These are phyloP conservation scores for Cystobasidium ongulense DNA, from an alignment of 768 basidiomycete species.

Conservation along the genomic window DNA sequence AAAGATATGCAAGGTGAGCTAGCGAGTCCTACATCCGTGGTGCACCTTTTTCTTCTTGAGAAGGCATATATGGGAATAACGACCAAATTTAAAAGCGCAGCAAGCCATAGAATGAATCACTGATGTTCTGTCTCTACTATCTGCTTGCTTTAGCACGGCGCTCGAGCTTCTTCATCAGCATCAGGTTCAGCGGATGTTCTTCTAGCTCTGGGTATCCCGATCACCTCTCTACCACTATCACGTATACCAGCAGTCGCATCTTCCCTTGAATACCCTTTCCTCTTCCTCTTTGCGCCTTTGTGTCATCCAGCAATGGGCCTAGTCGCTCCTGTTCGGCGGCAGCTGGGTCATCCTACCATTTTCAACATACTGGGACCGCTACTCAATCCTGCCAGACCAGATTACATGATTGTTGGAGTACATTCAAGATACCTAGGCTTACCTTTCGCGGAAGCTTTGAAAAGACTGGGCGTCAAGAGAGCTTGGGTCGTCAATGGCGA, in stretches of 20 bases:
- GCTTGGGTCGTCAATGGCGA: slow-evolving; percentile 89
- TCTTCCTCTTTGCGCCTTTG: slow-evolving; percentile 86
- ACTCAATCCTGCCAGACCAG: slow-evolving; percentile 80
- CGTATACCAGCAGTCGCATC: slow-evolving; percentile 49
- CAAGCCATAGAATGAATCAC: not conserved
- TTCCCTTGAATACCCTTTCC: slow-evolving; percentile 58
- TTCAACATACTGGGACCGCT: slow-evolving; percentile 93
- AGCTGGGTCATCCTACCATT: slow-evolving; percentile 87
- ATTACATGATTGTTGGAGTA: slow-evolving; percentile 85
- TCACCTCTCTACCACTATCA: slow-evolving; percentile 55
- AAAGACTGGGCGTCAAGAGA: slow-evolving; percentile 64
- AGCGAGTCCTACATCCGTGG: not conserved
- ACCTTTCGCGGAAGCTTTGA: slow-evolving; percentile 69
- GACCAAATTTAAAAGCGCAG: not conserved
- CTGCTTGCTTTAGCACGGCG: slow-evolving; percentile 58
- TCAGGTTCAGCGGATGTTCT: slow-evolving; percentile 95
- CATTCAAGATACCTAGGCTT: slow-evolving; percentile 69
- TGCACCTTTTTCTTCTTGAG: not conserved
- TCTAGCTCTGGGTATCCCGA: slow-evolving; percentile 65
- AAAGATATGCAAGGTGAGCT: slow-evolving; percentile 74
- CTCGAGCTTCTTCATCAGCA: slow-evolving; percentile 75
- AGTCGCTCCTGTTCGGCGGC: slow-evolving; percentile 73
- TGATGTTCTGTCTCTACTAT: not conserved
- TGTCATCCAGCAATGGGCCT: slow-evolving; percentile 80
- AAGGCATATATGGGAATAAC: not conserved